Evolutionary conservation across 1,284 basidiomycete genomes (phyloP).

Genomic region (Melampsora occidentalis): DNA sequence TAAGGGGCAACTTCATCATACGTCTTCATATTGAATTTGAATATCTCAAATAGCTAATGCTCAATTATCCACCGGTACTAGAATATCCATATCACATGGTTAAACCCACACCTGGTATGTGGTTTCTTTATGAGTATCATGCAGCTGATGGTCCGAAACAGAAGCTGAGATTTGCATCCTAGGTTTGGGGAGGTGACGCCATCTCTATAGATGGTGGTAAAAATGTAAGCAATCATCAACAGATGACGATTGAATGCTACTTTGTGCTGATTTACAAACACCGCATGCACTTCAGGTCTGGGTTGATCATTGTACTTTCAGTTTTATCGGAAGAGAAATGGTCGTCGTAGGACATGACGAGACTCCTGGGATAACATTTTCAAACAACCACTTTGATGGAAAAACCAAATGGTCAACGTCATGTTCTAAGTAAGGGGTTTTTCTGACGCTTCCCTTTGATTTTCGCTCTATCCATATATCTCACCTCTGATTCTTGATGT

Average conservation of each 20-base stretch:
- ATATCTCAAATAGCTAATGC: not conserved
- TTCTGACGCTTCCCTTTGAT: too few species aligned
- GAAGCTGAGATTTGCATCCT: not conserved
- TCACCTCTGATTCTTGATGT: not conserved
- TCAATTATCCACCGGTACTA: not conserved
- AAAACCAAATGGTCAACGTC: constrained; percentile 31
- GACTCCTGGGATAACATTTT: constrained; percentile 9
- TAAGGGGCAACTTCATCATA: not conserved
- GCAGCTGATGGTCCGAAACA: not conserved
- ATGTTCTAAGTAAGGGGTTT: constrained; percentile 19
- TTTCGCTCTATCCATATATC: not conserved
- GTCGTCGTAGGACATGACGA: constrained; percentile 6
- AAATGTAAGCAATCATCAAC: constrained; percentile 14
- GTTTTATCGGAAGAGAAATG: constrained; percentile 37
- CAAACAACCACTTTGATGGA: constrained; percentile 36
- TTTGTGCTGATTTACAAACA: too few species aligned
- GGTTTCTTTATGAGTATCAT: not conserved
- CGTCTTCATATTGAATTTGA: not conserved
- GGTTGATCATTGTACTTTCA: constrained; percentile 43
- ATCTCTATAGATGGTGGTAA: constrained; percentile 3
- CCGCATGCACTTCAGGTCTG: constrained; percentile 21
- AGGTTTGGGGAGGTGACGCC: constrained; percentile 44
- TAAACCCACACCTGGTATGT: constrained; percentile 33
- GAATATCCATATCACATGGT: constrained; percentile 28
- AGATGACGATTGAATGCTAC: not conserved